Percentiles rank a stretch among this genome's conserved stretches.
These are phyloP conservation scores for Rhododendron ovatum DNA, from an alignment of 148 eudicot genomes.

Conservation along the genomic window DNA sequence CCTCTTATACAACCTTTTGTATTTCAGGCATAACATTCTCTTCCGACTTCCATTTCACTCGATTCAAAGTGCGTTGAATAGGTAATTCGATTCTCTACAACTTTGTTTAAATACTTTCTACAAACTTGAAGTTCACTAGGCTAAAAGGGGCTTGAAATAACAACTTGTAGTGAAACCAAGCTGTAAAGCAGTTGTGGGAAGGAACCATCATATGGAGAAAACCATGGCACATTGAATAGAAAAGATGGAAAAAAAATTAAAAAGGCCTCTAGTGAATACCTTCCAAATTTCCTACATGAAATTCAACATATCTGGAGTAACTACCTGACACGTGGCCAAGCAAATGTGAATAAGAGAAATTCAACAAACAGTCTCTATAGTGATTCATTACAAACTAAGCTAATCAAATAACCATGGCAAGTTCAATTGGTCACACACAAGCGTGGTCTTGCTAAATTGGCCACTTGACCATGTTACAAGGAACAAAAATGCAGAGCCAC, in stretches of 20 bases:
- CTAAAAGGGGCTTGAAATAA: slow-evolving; percentile 5
- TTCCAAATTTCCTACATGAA: slow-evolving; percentile 56
- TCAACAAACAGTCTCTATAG: background rate
- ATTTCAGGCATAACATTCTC: too few species aligned
- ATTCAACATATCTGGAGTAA: slow-evolving; percentile 51
- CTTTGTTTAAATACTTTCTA: too few species aligned
- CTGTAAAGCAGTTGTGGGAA: background rate
- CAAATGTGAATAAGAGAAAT: background rate
- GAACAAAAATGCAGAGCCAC: too few species aligned
- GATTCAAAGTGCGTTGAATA: too few species aligned
- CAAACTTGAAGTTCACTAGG: too few species aligned
- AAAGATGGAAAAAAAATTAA: background rate
- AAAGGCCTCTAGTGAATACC: slow-evolving; percentile 25
- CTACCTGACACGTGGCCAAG: slow-evolving; percentile 30
- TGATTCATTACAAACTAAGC: background rate
- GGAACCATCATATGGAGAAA: background rate
- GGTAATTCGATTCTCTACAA: too few species aligned
- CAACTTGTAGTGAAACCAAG: slow-evolving; percentile 47
- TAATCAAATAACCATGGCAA: background rate
- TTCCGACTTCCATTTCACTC: too few species aligned
- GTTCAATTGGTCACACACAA: too few species aligned
- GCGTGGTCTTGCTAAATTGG: too few species aligned
- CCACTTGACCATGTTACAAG: too few species aligned
- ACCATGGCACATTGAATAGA: background rate
- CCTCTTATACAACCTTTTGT: too few species aligned